Percentiles rank a stretch among this genome's conserved stretches.
Conservation (phyloP, 2,329 filamentous ascomycete species). For the Thyridium curvatum region DNA sequence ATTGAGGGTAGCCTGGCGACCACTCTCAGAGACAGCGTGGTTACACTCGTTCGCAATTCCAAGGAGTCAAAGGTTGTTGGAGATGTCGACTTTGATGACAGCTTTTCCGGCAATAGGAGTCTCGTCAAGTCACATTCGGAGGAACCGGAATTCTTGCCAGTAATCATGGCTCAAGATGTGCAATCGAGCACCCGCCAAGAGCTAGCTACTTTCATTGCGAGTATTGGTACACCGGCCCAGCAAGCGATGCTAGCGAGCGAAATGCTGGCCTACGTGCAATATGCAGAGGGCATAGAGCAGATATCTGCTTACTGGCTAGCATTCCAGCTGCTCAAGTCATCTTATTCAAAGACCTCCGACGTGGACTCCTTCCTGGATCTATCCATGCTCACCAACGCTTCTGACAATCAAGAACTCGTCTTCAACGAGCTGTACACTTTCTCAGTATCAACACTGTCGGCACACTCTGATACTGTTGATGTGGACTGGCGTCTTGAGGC, state of each 20-base stretch:
- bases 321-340: slow-evolving; percentile 61
- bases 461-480: slow-evolving; percentile 39
- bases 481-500: slow-evolving; percentile 69
- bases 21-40: slow-evolving; percentile 70
- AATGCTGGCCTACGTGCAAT: slow-evolving; percentile 58
- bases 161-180: slow-evolving; percentile 59
- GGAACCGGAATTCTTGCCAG: slow-evolving; percentile 42
- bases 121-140: too few species aligned
- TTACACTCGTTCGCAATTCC: slow-evolving; percentile 29
- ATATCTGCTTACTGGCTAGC: slow-evolving; percentile 76
- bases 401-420: slow-evolving; percentile 31
- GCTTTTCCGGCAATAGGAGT: too few species aligned
- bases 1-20: slow-evolving; percentile 61
- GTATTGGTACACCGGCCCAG: slow-evolving; percentile 50
- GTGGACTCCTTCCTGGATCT: slow-evolving; percentile 63
- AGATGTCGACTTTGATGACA: slow-evolving; percentile 20
- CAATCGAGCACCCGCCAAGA: slow-evolving; percentile 56
- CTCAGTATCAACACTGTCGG: slow-evolving; percentile 56
- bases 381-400: slow-evolving; percentile 28
- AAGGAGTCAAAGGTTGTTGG: slow-evolving; percentile 22
- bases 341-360: slow-evolving; percentile 42
- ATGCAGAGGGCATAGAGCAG: slow-evolving; percentile 50
- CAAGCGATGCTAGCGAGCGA: slow-evolving; percentile 56
- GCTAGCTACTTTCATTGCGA: slow-evolving; percentile 50
- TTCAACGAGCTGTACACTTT: slow-evolving; percentile 64